A percentile compares a stretch with the other conserved stretches of the same genome.
These are phyloP conservation scores for Plasmopara muralis DNA, from an alignment of 352 stramenopile genomes.

Conservation along the genomic window DNA sequence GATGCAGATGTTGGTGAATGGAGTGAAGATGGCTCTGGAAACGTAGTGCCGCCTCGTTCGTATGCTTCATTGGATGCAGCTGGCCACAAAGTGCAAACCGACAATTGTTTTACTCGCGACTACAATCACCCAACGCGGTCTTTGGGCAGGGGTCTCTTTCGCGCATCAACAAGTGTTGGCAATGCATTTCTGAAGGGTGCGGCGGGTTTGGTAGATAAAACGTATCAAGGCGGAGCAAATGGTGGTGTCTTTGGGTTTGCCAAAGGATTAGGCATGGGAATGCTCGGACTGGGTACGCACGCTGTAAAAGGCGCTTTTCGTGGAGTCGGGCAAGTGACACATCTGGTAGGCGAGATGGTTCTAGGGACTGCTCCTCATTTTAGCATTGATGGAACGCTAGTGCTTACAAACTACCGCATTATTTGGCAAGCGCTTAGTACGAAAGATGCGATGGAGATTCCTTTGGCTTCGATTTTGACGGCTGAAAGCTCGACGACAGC, in stretches of 20 bases:
- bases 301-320: constrained; percentile 83
- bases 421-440: constrained; percentile 80
- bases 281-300: constrained; percentile 77
- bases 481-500: constrained; percentile 79
- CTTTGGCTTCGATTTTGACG: constrained; percentile 61
- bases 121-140: constrained; percentile 76
- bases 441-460: constrained; percentile 78
- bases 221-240: constrained; percentile 76
- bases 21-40: constrained; percentile 29
- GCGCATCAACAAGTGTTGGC: constrained; percentile 79
- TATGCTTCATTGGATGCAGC: constrained; percentile 72
- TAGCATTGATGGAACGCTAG: constrained; percentile 75
- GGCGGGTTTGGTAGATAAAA: constrained; percentile 76
- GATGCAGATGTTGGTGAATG: constrained; percentile 30
- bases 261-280: constrained; percentile 81
- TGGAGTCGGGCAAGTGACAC: constrained; percentile 80
- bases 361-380: constrained; percentile 79
- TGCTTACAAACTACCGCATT: constrained; percentile 81
- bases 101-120: constrained; percentile 81
- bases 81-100: constrained; percentile 80
- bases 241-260: constrained; percentile 84
- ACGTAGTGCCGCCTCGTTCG: constrained; percentile 46
- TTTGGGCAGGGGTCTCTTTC: constrained; percentile 68
- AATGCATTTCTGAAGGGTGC: constrained; percentile 81
- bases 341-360: constrained; percentile 83